Evolutionary conservation across 2,329 filamentous ascomycete species (phyloP).

Genomic region (Pseudogymnoascus sp.): DNA sequence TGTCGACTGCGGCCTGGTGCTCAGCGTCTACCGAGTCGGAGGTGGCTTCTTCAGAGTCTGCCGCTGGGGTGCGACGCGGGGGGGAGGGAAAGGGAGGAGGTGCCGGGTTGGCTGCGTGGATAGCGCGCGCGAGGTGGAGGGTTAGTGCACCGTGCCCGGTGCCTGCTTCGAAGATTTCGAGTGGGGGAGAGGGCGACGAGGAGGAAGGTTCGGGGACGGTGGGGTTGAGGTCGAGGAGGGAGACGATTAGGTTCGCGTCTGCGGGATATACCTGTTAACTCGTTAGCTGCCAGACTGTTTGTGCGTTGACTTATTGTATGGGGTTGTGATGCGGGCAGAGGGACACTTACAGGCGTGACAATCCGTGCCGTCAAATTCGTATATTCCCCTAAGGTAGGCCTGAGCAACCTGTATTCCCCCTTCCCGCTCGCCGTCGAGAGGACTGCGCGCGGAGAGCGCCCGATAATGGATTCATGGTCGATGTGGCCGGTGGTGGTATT

Average conservation of each 20-base stretch:
- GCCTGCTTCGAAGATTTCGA: conserved; percentile 77
- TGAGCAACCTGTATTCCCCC: conserved; percentile 36
- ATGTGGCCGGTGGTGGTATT: conserved; percentile 29
- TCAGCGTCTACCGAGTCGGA: conserved; percentile 16
- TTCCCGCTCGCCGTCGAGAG: conserved; percentile 14
- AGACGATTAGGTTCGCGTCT: conserved; percentile 68
- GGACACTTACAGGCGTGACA: conserved; percentile 60
- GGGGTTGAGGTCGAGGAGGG: conserved; percentile 66
- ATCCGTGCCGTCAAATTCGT: conserved; percentile 57
- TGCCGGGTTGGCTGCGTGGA: conserved; percentile 62
- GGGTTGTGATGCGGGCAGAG: background rate
- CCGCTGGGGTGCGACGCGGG: conserved; percentile 14
- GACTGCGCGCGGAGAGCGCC: conserved; percentile 15
- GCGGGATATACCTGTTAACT: conserved; percentile 57
- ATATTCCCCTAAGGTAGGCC: conserved; percentile 67
- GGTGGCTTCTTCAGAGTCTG: conserved; percentile 15
- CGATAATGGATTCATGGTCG: conserved; percentile 31
- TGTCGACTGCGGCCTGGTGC: conserved; percentile 27
- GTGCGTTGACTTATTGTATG: background rate
- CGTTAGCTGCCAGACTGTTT: background rate
- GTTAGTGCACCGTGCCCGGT: conserved; percentile 79
- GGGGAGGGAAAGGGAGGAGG: conserved; percentile 32
- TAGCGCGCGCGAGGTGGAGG: conserved; percentile 63
- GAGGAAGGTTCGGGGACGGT: conserved; percentile 54
- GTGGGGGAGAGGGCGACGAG: conserved; percentile 32